Percentiles rank a stretch among this genome's conserved stretches.
Evolutionary conservation across 1,284 basidiomycete genomes (phyloP).

Genomic region (Trametes polyzona): DNA sequence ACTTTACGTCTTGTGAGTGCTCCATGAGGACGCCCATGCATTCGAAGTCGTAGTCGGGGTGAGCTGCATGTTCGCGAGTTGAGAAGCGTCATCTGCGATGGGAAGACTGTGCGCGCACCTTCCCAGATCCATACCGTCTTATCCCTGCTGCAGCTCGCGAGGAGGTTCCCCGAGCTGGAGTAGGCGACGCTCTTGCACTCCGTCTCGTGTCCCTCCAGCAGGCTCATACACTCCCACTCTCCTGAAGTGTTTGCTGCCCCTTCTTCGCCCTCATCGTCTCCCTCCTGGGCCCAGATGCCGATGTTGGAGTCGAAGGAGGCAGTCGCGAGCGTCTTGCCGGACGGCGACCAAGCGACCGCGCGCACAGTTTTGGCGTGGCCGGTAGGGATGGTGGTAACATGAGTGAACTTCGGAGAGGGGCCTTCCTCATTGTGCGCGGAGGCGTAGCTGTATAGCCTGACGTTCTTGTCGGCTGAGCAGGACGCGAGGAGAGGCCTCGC

Average conservation of each 20-base stretch:
- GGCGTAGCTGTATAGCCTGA: slow-evolving; percentile 82
- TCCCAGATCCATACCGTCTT: slow-evolving; percentile 99
- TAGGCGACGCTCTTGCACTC: slow-evolving; percentile 97
- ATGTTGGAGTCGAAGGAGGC: slow-evolving; percentile 96
- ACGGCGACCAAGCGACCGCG: slow-evolving; percentile 88
- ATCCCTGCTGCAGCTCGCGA: slow-evolving; percentile 94
- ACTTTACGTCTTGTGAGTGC: slow-evolving; percentile 97
- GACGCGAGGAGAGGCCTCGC: slow-evolving; percentile 83
- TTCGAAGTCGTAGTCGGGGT: slow-evolving; percentile 94
- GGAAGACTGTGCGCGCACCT: slow-evolving; percentile 51
- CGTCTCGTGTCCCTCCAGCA: slow-evolving; percentile 95
- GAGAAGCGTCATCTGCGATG: neutral
- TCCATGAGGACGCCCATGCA: slow-evolving; percentile 97
- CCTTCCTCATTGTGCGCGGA: slow-evolving; percentile 32
- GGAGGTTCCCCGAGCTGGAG: slow-evolving; percentile 76
- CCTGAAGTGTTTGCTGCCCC: slow-evolving; percentile 41
- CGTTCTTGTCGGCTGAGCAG: slow-evolving; percentile 93
- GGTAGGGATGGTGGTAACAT: slow-evolving; percentile 71
- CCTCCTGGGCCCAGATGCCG: slow-evolving; percentile 85
- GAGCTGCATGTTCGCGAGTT: slow-evolving; percentile 55
- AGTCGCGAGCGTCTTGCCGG: slow-evolving; percentile 88
- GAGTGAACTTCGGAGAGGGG: slow-evolving; percentile 49
- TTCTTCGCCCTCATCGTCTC: slow-evolving; percentile 48
- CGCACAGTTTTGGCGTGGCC: slow-evolving; percentile 94
- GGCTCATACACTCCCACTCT: slow-evolving; percentile 87